Conservation (phyloP, 2,329 filamentous ascomycete species). For the Fusarium avenaceum region DNA sequence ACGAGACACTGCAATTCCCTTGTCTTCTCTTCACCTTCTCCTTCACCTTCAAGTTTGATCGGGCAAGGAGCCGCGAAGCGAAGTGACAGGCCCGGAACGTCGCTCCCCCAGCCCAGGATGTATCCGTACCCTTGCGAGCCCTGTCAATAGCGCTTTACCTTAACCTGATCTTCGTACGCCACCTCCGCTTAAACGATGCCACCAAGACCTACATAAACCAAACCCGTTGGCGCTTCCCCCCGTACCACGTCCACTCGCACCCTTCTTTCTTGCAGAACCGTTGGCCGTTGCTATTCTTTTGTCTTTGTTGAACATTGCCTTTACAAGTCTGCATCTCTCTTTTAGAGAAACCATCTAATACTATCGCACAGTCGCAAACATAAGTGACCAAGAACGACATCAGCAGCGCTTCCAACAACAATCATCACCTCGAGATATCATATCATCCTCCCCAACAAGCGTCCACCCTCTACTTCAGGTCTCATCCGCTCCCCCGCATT, state of each 20-base stretch:
- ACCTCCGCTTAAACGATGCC: constrained; percentile 47
- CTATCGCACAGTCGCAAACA: constrained; percentile 27
- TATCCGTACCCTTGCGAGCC: constrained; percentile 11
- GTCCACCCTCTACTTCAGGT: constrained; percentile 44
- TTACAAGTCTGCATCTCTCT: constrained; percentile 11
- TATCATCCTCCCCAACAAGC: constrained; percentile 38
- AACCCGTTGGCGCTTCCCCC: constrained; percentile 19
- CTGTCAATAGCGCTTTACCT: constrained; percentile 41
- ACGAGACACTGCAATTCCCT: constrained; percentile 10
- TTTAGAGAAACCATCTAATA: constrained; percentile 13
- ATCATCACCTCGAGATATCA: constrained; percentile 37
- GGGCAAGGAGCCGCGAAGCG: constrained; percentile 33
- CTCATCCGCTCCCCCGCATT: constrained; percentile 42
- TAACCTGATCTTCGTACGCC: constrained; percentile 45
- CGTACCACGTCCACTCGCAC: constrained; percentile 29
- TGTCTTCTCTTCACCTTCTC: neutral
- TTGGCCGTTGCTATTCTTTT: constrained; percentile 18
- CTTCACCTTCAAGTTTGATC: neutral
- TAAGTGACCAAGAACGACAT: constrained; percentile 21
- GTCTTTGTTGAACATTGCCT: constrained; percentile 8
- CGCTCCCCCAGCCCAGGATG: constrained; percentile 1
- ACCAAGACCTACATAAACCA: constrained; percentile 38
- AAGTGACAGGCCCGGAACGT: constrained; percentile 17
- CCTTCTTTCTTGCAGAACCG: constrained; percentile 15
- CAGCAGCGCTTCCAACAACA: constrained; percentile 10